A percentile compares a stretch with the other conserved stretches of the same genome.
These are phyloP conservation scores for Salix suchowensis DNA, from an alignment of 345 rosid genomes.

Conservation along the genomic window DNA sequence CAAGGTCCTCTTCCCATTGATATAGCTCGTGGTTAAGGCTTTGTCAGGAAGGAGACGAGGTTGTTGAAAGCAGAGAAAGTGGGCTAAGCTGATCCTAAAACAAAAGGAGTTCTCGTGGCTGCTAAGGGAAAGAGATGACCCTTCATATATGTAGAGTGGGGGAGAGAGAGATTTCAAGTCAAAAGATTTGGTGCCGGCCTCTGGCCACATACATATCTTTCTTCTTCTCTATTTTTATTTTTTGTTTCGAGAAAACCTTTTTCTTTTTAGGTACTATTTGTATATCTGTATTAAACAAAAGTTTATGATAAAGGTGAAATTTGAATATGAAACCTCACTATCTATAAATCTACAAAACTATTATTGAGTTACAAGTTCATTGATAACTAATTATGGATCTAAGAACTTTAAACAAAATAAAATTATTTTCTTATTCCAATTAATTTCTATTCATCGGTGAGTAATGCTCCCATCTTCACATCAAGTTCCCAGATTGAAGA, in stretches of 20 bases:
- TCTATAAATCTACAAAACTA: no score
- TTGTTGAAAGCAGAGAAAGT: neutral
- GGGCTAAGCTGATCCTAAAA: neutral
- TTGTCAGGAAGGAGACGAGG: neutral
- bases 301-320: no score
- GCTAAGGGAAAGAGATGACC: neutral
- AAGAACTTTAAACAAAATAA: no score
- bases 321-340: no score
- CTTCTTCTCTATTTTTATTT: neutral
- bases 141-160: conserved; percentile 12
- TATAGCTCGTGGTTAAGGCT: neutral
- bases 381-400: no score
- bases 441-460: neutral
- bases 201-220: conserved; percentile 10
- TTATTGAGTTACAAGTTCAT: no score
- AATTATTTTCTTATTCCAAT: no score
- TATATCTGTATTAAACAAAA: no score
- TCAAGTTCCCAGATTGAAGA: neutral
- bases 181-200: conserved; percentile 32
- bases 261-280: no score
- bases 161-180: conserved; percentile 11
- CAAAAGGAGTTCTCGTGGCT: neutral
- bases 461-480: neutral
- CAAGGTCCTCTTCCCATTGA: conserved; percentile 34
- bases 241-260: no score